Evolutionary conservation across 331 rosid genomes (phyloP).

Genomic region (Rosa hybrid): DNA sequence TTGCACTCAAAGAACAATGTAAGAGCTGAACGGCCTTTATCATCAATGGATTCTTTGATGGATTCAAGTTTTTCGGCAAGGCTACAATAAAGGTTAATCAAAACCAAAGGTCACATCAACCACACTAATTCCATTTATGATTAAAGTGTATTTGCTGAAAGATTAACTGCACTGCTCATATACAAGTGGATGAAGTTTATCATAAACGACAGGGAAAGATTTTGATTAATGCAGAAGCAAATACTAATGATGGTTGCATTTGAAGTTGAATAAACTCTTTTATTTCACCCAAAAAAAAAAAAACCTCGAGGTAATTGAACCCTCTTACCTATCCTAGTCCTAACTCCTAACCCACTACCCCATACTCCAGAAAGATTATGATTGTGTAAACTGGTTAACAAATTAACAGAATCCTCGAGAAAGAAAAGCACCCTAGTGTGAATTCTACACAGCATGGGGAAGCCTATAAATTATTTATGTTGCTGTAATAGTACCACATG

Average conservation of each 20-base stretch:
- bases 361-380: not conserved
- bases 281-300: not conserved
- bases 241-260: not conserved
- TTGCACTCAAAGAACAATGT: constrained; percentile 70
- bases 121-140: not conserved
- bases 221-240: not conserved
- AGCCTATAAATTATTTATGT: not conserved
- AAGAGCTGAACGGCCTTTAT: constrained; percentile 58
- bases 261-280: not conserved
- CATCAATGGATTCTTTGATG: constrained; percentile 67
- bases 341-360: not conserved
- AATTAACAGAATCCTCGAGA: not conserved
- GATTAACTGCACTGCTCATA: not conserved
- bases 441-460: not conserved
- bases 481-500: not conserved
- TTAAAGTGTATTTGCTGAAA: not conserved
- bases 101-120: not conserved
- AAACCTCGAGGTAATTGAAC: not conserved
- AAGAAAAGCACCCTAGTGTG: not conserved
- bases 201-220: not conserved
- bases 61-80: constrained; percentile 93
- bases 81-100: constrained; percentile 52
- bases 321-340: not conserved
- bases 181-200: not conserved
- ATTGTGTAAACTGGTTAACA: not conserved